Evolutionary conservation across 441 rosid species (phyloP).

Genomic region (Brassica balearica): DNA sequence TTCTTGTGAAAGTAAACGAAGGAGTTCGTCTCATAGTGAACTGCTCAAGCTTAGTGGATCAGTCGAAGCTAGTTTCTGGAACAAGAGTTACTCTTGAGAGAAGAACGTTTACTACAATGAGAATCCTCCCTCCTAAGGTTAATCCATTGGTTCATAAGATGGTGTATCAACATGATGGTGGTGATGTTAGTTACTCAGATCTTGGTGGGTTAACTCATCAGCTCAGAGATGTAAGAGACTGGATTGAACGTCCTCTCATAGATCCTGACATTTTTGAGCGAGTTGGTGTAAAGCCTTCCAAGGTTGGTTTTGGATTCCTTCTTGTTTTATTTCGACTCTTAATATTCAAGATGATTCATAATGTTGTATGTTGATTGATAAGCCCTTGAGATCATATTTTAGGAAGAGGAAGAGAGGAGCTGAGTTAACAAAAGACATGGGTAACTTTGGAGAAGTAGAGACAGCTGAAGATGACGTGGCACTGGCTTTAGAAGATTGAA

Average conservation of each 20-base stretch:
- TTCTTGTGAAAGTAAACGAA: background rate
- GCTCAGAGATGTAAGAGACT: background rate
- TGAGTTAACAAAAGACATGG: no score
- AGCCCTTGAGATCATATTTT: background rate
- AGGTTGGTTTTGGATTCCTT: background rate
- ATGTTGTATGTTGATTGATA: constrained; percentile 2
- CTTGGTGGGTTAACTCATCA: constrained; percentile 1
- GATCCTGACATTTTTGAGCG: background rate
- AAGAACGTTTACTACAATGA: background rate
- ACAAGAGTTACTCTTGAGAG: background rate
- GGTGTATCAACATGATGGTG: background rate
- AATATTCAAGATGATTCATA: background rate
- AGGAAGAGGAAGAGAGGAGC: background rate
- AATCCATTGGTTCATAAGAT: background rate
- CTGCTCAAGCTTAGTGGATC: background rate
- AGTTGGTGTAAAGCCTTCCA: constrained; percentile 3
- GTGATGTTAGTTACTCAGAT: background rate
- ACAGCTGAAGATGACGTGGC: no score
- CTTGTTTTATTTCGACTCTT: no score
- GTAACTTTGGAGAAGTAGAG: no score
- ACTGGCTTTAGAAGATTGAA: no score
- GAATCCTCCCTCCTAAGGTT: constrained; percentile 3
- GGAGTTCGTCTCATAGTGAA: background rate
- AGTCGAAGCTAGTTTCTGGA: constrained; percentile 1
- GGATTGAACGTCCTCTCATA: constrained; percentile 5